Percentiles rank a stretch among this genome's conserved stretches.
phyloP scores from a whole-genome alignment of 2,329 filamentous ascomycete genomes.

The Claviceps citrina region DNA sequence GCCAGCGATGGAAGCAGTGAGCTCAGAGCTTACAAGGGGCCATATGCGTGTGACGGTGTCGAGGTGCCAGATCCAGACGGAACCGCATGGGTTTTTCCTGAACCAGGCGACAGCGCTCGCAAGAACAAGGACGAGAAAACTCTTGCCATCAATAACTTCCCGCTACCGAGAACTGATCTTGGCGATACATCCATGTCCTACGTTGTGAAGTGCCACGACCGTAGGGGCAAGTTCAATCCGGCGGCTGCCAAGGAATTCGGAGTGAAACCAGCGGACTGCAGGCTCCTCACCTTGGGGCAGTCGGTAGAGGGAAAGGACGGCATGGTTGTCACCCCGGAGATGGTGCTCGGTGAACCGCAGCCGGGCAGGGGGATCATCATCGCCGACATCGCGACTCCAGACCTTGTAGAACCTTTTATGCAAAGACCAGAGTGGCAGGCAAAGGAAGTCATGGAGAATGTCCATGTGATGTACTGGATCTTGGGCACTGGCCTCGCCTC shows the following conservation, averaged over 20 bases:
- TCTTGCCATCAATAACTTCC: slow-evolving; percentile 12
- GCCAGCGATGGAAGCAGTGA: slow-evolving; percentile 42
- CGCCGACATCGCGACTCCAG: slow-evolving; percentile 56
- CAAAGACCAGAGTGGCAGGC: slow-evolving; percentile 57
- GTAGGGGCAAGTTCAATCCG: slow-evolving; percentile 67
- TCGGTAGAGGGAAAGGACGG: slow-evolving; percentile 50
- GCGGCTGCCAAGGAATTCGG: slow-evolving; percentile 48
- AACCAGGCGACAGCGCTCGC: slow-evolving; percentile 5
- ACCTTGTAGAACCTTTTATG: slow-evolving; percentile 57
- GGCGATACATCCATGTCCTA: slow-evolving; percentile 65
- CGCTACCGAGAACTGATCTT: slow-evolving; percentile 53
- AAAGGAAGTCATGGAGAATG: slow-evolving; percentile 45
- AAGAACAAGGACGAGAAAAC: slow-evolving; percentile 7
- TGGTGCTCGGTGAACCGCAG: slow-evolving; percentile 59
- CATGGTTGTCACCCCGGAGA: slow-evolving; percentile 60
- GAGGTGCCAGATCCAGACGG: slow-evolving; percentile 10
- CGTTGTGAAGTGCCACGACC: slow-evolving; percentile 60
- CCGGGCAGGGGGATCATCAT: slow-evolving; percentile 63
- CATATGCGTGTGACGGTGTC: slow-evolving; percentile 18
- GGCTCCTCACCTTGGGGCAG: slow-evolving; percentile 44
- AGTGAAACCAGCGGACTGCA: slow-evolving; percentile 43
- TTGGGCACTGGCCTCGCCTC: slow-evolving; percentile 52
- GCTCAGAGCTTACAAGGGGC: slow-evolving; percentile 55
- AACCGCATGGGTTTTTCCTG: slow-evolving; percentile 16
- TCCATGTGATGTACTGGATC: slow-evolving; percentile 66